A percentile compares a stretch with the other conserved stretches of the same genome.
These are phyloP conservation scores for Macaranga tanarius DNA, from an alignment of 441 rosid genomes.

Conservation along the genomic window DNA sequence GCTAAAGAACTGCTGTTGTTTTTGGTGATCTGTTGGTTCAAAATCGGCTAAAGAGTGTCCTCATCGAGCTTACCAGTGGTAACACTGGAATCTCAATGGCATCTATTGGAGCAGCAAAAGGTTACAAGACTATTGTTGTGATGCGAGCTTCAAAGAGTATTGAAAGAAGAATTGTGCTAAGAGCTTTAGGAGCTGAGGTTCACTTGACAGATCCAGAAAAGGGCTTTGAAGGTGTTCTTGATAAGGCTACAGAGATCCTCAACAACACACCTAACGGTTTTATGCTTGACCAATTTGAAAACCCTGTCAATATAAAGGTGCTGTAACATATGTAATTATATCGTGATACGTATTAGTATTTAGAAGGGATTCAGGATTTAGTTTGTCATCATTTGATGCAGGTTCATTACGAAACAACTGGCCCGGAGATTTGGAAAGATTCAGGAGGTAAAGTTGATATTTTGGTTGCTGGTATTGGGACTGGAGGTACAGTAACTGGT, in stretches of 20 bases:
- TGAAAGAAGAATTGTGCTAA: slow-evolving; percentile 61
- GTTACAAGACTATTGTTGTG: slow-evolving; percentile 52
- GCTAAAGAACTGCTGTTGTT: background rate
- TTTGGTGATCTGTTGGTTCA: slow-evolving; percentile 11
- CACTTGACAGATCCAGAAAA: slow-evolving; percentile 43
- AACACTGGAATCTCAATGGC: slow-evolving; percentile 81
- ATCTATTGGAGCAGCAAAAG: slow-evolving; percentile 64
- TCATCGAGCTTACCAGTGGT: slow-evolving; percentile 65
- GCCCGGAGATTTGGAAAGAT: slow-evolving; percentile 89
- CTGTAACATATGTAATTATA: slow-evolving; percentile 12
- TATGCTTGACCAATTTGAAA: slow-evolving; percentile 48
- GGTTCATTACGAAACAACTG: slow-evolving; percentile 83
- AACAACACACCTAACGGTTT: slow-evolving; percentile 55
- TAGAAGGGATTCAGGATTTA: background rate
- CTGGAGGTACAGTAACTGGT: slow-evolving; percentile 84
- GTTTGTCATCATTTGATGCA: slow-evolving; percentile 20
- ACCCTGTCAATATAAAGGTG: slow-evolving; percentile 66
- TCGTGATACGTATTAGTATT: background rate
- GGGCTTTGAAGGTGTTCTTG: slow-evolving; percentile 41
- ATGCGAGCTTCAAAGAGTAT: slow-evolving; percentile 58
- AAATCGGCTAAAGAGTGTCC: slow-evolving; percentile 41
- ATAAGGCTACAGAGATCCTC: slow-evolving; percentile 55
- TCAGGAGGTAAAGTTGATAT: slow-evolving; percentile 69
- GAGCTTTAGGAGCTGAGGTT: slow-evolving; percentile 76
- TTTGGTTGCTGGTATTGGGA: slow-evolving; percentile 70